Evolutionary conservation across 2,329 filamentous ascomycete genomes (phyloP).

Genomic region (Colletotrichum cereale): DNA sequence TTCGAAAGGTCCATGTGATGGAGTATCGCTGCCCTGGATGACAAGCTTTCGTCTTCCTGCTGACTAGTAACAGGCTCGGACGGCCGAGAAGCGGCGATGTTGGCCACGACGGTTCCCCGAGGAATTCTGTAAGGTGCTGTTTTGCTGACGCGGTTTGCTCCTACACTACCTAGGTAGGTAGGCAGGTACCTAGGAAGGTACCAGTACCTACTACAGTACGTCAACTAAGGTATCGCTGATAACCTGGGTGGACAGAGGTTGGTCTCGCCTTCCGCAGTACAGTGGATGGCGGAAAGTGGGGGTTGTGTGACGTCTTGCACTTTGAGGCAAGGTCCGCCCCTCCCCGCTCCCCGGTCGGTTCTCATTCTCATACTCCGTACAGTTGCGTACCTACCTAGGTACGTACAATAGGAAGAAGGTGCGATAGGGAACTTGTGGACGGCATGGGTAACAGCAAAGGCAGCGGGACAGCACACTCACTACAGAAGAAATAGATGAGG

Average conservation of each 20-base stretch:
- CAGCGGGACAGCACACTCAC: no score
- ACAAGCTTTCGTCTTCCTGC: not conserved
- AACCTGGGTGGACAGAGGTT: not conserved
- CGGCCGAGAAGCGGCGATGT: not conserved
- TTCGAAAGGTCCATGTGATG: not conserved
- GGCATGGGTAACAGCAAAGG: not conserved
- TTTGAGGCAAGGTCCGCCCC: conserved; percentile 16
- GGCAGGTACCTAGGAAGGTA: no score
- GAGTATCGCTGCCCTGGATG: not conserved
- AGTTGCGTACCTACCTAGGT: no score
- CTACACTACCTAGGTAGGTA: no score
- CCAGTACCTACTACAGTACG: no score
- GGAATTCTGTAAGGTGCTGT: not conserved
- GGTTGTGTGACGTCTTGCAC: conserved; percentile 25
- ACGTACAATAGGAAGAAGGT: not conserved
- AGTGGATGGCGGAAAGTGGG: conserved; percentile 18
- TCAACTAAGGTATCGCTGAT: conserved; percentile 16
- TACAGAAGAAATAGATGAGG: not conserved
- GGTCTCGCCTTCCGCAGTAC: conserved; percentile 4
- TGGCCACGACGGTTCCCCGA: not conserved
- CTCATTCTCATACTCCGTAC: conserved; percentile 4
- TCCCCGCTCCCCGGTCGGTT: conserved; percentile 4
- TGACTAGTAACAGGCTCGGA: not conserved
- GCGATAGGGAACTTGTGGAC: not conserved
- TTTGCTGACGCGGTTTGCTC: no score